These are phyloP conservation scores for Backusella psychrophila DNA, from an alignment of 192 early-diverging fungal species.

Conservation along the genomic window DNA sequence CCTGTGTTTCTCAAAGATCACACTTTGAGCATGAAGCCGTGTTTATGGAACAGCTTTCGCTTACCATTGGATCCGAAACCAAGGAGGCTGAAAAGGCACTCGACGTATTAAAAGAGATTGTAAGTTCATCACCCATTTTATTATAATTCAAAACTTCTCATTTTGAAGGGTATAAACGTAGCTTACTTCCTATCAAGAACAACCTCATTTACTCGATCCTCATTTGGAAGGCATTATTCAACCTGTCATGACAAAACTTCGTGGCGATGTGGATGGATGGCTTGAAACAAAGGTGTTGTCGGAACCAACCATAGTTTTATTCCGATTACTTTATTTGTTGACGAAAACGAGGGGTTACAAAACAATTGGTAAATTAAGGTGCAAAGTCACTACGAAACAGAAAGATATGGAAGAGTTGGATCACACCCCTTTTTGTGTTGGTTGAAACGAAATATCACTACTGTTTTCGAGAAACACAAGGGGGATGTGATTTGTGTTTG, in stretches of 20 bases:
- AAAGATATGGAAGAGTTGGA: no score
- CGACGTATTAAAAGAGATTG: not conserved
- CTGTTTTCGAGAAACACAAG: not conserved
- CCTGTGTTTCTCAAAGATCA: conserved; percentile 6
- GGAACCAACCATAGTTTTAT: conserved; percentile 1
- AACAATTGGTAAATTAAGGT: conserved; percentile 58
- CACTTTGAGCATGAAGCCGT: conserved; percentile 9
- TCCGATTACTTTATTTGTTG: conserved; percentile 62
- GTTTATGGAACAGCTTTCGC: not conserved
- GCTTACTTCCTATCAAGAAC: conserved; percentile 70
- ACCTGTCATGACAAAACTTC: conserved; percentile 58
- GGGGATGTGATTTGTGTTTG: not conserved
- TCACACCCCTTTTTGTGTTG: no score
- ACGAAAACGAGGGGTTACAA: conserved; percentile 91
- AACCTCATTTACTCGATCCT: conserved; percentile 75
- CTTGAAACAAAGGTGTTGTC: not conserved
- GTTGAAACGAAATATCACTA: no score
- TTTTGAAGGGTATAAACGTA: not conserved
- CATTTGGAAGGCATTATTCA: conserved; percentile 62
- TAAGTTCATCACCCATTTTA: not conserved
- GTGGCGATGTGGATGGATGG: conserved; percentile 35
- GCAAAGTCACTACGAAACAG: no score
- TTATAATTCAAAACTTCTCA: not conserved
- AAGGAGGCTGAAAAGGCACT: not conserved
- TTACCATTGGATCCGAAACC: not conserved